Conservation (phyloP, 2,329 filamentous ascomycete genomes). For the Chaetomiaceae sp. region DNA sequence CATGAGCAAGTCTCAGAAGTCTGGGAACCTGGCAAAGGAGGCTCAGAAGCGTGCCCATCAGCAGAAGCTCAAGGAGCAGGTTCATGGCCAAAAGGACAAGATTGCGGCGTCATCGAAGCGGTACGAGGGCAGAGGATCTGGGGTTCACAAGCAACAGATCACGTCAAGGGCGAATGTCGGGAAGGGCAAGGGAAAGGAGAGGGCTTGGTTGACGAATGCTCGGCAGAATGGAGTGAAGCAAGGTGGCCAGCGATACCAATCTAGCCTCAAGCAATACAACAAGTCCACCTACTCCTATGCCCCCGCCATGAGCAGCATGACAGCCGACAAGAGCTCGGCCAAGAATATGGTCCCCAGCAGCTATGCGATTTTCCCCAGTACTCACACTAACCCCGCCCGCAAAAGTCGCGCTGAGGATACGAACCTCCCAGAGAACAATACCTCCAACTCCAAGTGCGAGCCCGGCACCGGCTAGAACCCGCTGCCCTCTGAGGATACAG, state of each 20-base stretch:
- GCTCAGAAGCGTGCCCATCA: conserved; percentile 14
- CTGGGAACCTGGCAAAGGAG: conserved; percentile 7
- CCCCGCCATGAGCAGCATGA: background rate
- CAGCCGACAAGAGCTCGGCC: too few relatives aligned
- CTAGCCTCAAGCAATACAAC: conserved; percentile 6
- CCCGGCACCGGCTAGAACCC: too few relatives aligned
- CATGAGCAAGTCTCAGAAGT: background rate
- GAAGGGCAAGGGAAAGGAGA: background rate
- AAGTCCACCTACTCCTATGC: conserved; percentile 8
- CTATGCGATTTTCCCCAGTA: too few relatives aligned
- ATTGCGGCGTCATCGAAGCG: background rate
- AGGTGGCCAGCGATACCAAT: background rate
- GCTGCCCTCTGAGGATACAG: too few relatives aligned
- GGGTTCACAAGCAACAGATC: background rate
- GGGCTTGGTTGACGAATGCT: background rate
- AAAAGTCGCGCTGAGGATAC: too few relatives aligned
- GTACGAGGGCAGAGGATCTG: background rate
- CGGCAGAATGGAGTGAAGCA: background rate
- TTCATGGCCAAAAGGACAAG: background rate
- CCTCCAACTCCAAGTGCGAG: too few relatives aligned
- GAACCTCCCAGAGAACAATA: too few relatives aligned
- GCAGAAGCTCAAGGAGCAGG: conserved; percentile 5
- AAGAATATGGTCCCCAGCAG: background rate
- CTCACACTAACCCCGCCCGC: too few relatives aligned
- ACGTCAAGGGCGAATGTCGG: too few relatives aligned